These are phyloP conservation scores for Aegilops umbellulata DNA, from an alignment of 176 grass and related monocot species.

Conservation along the genomic window DNA sequence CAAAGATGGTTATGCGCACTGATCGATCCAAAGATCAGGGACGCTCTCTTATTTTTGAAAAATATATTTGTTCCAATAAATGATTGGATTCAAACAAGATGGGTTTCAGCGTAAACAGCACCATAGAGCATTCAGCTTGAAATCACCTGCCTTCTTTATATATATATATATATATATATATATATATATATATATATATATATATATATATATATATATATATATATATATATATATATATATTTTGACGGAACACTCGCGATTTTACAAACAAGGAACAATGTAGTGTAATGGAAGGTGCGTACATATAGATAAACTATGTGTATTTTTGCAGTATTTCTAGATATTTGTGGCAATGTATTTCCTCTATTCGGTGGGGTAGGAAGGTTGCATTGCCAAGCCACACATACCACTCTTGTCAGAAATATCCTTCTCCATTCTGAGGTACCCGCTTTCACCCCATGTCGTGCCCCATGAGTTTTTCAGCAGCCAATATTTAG, in stretches of 20 bases:
- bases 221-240: too few species aligned
- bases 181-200: too few species aligned
- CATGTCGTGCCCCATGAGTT: background rate
- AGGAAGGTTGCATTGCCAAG: background rate
- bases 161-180: too few species aligned
- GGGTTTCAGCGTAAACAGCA: background rate
- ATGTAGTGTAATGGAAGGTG: background rate
- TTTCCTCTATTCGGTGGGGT: background rate
- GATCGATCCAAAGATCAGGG: too few species aligned
- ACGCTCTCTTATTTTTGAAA: too few species aligned
- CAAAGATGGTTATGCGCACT: too few species aligned
- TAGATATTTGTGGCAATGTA: background rate
- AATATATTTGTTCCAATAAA: too few species aligned
- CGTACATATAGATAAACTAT: background rate
- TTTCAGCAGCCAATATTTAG: background rate
- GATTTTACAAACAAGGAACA: too few species aligned
- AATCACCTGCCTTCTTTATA: background rate
- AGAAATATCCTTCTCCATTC: background rate
- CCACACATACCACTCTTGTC: background rate
- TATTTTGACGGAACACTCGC: too few species aligned
- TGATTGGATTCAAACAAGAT: background rate
- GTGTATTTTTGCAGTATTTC: background rate
- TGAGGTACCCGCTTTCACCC: background rate
- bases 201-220: too few species aligned
- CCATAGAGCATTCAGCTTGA: background rate